Evolutionary conservation across 148 eudicot species (phyloP), one percentile per base, ranked within the genome.

Genomic region (Bassia scoparia): DNA sequence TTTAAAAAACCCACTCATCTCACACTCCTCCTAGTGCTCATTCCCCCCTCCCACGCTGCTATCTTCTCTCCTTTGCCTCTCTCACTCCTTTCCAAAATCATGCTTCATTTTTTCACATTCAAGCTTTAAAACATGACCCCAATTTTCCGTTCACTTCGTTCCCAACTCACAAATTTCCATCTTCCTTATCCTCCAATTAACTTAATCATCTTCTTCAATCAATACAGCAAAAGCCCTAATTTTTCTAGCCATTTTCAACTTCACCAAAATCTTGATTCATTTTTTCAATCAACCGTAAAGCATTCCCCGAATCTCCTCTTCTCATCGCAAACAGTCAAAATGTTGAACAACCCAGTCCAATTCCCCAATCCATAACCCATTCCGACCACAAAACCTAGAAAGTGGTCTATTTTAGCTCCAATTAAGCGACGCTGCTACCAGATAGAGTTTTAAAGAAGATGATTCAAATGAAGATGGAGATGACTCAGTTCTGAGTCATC

Each of bases 71-170:
- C n/a, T n/a, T n/a, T n/a, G n/a, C n/a, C n/a, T n/a, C n/a, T n/a
- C n/a, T n/a, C n/a, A n/a, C n/a, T n/a, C n/a, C n/a, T n/a, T n/a
- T n/a, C n/a, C n/a, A 54, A 70, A 80, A 74, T 77, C 79, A 79
- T 68, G n/a, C n/a, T n/a, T n/a, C n/a, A 12, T 34, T 23, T 17
- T 30, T 70, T 55, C 50, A 29, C 20, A 85, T 88, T 88, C 87
- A 80, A 78, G 73, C 75, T 24, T 44, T 78, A n/a, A 71, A 81
- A 89, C 75, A 91, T 91, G 97, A 80, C 77, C 66, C n/a, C n/a
- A n/a, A 80, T 81, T 8, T 38, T 83, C 58, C 82, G 81, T 49
- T 54, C 79, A 5, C 77, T 90, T 35, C 79, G 83, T 61, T 60
- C 80, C 8, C 84, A 73, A 66, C 38, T 41, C 52, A 29, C 52